Evolutionary conservation across 2,329 filamentous ascomycete genomes (phyloP), one percentile per base, ranked within the genome.

Genomic region (Fusarium concolor): DNA sequence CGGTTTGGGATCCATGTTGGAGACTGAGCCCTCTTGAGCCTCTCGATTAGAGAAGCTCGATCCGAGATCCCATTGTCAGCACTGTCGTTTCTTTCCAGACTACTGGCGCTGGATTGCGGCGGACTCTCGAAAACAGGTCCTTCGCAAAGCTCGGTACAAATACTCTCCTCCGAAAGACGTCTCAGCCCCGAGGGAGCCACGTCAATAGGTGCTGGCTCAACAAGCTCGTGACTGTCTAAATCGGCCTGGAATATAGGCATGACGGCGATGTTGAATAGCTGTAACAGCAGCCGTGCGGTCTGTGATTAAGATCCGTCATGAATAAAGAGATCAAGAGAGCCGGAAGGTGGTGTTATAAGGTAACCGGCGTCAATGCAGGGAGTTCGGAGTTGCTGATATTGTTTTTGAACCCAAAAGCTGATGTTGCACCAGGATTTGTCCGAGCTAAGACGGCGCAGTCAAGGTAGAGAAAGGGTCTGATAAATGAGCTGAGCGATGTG

Each of bases 21-120:
- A 74, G 88, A 91, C 79, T 94, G 89, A 31, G 89, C 89, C 77
- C 87, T 88, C 81, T 97, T 97, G 70, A 97, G 85, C 68, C 90
- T 87, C 78, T 94, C 88, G 58, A 98, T 97, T 72, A 97, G 82
- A 78, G 94, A 91, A 58, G 89, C 88, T 67, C 94, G 87, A 76
- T 93, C 89, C 18, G 83, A 84, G 35, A 82, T 83, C 14, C 80
- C 72, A 26, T 60, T 62, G 17, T 74, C 75, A 45, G 74, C 73
- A 47, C 73, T 31, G 24, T 76, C 71, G 31, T 26, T 56, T 52
- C 44, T 62, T 17, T 62, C 66, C 9, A 72, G 71, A 14, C 67
- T 71, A 24, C 62, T 49, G 14, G 77, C 70, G 22, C 60, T 43
- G 11, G 77, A 68, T 31, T 58, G 69, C 26, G 54, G 63, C 17